Base-by-base conservation (phyloP, 768 basidiomycete species). In the Suillus hirtellus region DNA sequence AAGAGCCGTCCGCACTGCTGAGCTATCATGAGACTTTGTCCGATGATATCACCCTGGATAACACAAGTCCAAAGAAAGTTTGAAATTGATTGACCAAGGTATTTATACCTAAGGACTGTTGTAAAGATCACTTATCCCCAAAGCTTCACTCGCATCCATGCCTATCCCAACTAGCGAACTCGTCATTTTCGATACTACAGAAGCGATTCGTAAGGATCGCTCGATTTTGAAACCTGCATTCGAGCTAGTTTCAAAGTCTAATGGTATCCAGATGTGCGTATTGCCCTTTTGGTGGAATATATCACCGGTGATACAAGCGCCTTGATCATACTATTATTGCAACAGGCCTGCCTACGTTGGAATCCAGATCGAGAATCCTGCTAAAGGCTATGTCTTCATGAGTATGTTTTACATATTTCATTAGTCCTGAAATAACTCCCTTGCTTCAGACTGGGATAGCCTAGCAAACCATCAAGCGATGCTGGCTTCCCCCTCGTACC, bases 401-500 rank as follows among this genome's bases (percentile, higher is more conserved):
- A 65, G 71, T 72, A 61, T 17, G 70, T 59, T 17, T 17, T n/a
- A 11, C 14, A 4, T 17, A 3, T 34, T 35, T 55, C 3, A 21
- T 10, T 14, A 15, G 15, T 40, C 4, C 21, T n/a, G 35, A 34
- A 38, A 24, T 59, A 15, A 21, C 8, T 2, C 19, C 55, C 21
- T 35, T n/a, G 21, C 14, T 14, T 59, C 34, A 75, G 72, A 75
- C 60, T 73, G 73, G 72, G 73, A 71, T 14, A 70, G 14, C 43
- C 63, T 60, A 11, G 70, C 73, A 12, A 40, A 64, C 19, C 73
- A 73, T 62, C 38, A 65, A 43, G 60, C 64, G 1, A 0, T 70
- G 47, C 62, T 67, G 0, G 40, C 4, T 43, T 27, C 10, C 38
- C 42, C 61, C 1, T 40, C 42, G 9, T 70, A 70, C 38, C 2